Base-by-base conservation (phyloP, 805 yeast species). In the Yamadazyma paraphyllophila region DNA sequence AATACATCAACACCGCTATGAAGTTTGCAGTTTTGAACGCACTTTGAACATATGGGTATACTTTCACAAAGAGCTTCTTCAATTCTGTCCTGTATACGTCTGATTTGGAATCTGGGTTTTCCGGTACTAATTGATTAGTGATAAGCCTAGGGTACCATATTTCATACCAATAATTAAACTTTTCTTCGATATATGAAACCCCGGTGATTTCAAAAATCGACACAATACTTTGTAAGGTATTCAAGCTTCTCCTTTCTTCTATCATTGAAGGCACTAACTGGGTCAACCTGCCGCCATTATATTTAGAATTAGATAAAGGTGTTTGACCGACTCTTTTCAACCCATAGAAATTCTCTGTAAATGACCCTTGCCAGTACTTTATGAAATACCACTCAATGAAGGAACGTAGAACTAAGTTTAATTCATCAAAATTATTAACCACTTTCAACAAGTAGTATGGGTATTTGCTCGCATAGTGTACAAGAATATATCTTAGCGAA, bases 321-420 rank as follows among this genome's bases (percentile, higher is more conserved):
- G 73, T 68, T 42, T 58, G 62, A 46, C 65, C 66, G 25, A 77
- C 76, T 39, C 96, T 71, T 58, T 89, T 89, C 51, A 92, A 66
- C 1, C 97, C 98, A 59, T 92, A 92, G 60, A 92, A 92, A 59
- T 87, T 86, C 62, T 92, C 97, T 0, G 96, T 88, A 57, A 92
- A 88, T 2, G 94, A 80, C 0, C 95, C 80, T 56, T 88, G 91
- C 88, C 94, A 87, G 40, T 73, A 71, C 42, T 69, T 76, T 40
- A 92, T 62, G 54, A 83, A 87, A 50, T 77, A 74, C 71, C 81
- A 81, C 62, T 94, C 97, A 1, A 92, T 67, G 2, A 76, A 46
- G 0, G 86, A 81, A 56, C 91, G 69, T 2, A 84, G 48, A 2
- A 78, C 47, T 3, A 84, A 61, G 54, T 84, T 84, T 31, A 89